phyloP scores from a whole-genome alignment of 139 green algal genomes.

The Tetratostichococcus sp. region DNA sequence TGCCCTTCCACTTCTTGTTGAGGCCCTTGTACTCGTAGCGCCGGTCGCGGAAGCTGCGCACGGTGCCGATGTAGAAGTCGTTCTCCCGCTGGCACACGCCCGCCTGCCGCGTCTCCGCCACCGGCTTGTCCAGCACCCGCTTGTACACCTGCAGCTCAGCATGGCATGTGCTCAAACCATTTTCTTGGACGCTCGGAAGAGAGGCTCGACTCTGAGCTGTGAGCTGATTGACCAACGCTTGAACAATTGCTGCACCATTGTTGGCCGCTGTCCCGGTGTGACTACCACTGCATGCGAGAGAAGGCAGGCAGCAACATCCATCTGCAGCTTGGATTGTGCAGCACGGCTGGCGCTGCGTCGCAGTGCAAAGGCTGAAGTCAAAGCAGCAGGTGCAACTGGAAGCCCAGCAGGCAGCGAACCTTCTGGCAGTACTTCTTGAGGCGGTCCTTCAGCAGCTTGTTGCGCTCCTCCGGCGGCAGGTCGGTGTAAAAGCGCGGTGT shows the following conservation, averaged over 20 bases:
- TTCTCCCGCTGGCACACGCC: conserved; percentile 96
- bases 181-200: too few relatives aligned
- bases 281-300: too few relatives aligned
- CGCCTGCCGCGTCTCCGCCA: conserved; percentile 70
- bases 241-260: too few relatives aligned
- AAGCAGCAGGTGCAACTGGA: not conserved
- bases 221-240: too few relatives aligned
- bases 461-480: conserved; percentile 51
- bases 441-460: conserved; percentile 78
- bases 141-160: conserved; percentile 98
- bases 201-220: too few relatives aligned
- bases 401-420: conserved; percentile 41
- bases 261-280: too few relatives aligned
- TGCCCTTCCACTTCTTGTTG: conserved; percentile 91
- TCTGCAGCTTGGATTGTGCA: too few relatives aligned
- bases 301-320: too few relatives aligned
- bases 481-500: conserved; percentile 28
- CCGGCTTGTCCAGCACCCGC: conserved; percentile 91
- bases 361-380: not conserved
- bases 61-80: conserved; percentile 95
- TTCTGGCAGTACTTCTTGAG: conserved; percentile 96
- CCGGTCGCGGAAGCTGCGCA: conserved; percentile 92
- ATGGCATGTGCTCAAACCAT: too few relatives aligned
- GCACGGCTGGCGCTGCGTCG: too few relatives aligned
- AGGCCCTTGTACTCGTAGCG: conserved; percentile 99